Percentiles rank a stretch among this genome's conserved stretches.
phyloP scores from a whole-genome alignment of 2,329 filamentous ascomycete genomes.

The Emergomyces pasteurianus region DNA sequence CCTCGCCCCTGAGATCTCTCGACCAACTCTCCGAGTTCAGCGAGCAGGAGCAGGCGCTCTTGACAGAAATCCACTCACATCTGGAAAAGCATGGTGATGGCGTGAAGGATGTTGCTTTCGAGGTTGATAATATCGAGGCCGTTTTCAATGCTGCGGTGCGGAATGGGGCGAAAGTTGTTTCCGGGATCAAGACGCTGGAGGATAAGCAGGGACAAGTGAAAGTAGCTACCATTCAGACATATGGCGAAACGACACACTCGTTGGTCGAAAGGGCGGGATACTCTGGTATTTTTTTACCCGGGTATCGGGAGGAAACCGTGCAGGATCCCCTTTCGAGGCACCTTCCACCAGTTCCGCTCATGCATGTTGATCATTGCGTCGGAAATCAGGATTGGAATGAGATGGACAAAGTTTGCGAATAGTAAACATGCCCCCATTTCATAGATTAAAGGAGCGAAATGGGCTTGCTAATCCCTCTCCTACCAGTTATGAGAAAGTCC shows the following conservation, averaged over 20 bases:
- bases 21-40: constrained; percentile 48
- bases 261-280: constrained; percentile 65
- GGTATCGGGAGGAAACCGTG: constrained; percentile 50
- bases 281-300: constrained; percentile 67
- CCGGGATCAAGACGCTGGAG: constrained; percentile 44
- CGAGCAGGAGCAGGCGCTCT: constrained; percentile 48
- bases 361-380: constrained; percentile 87
- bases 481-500: constrained; percentile 75
- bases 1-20: constrained; percentile 43
- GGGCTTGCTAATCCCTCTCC: not conserved
- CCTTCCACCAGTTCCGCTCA: constrained; percentile 55
- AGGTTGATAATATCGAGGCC: constrained; percentile 76
- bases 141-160: constrained; percentile 64
- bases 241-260: constrained; percentile 91
- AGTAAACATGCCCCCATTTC: constrained; percentile 29
- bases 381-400: constrained; percentile 94
- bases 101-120: constrained; percentile 90
- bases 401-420: constrained; percentile 56
- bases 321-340: constrained; percentile 35
- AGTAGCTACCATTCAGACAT: constrained; percentile 74
- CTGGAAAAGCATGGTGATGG: constrained; percentile 82
- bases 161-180: constrained; percentile 31
- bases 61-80: constrained; percentile 69
- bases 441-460: not conserved
- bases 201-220: constrained; percentile 55